Evolutionary conservation across 2,329 filamentous ascomycete genomes (phyloP), one percentile per base, ranked within the genome.

Genomic region (Ascochyta viciae-villosae): DNA sequence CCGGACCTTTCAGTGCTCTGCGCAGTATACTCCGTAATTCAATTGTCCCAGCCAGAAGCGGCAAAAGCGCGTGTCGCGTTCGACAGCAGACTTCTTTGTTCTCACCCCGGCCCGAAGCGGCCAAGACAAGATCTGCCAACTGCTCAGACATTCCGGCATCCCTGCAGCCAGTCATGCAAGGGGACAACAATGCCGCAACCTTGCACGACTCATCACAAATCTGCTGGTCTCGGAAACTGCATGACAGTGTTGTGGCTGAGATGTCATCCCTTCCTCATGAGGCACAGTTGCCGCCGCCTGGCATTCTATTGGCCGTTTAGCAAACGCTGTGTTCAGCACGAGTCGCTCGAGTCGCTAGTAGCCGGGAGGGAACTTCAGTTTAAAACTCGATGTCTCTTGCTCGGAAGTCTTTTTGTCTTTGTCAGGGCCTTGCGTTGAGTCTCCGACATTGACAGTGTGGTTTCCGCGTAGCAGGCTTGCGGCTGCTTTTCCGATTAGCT

Each of bases 51-150:
- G 67, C 66, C 70, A 67, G 61, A 70, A 69, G 66, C 67, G 71
- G 64, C 54, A 53, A 58, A 12, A 65, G 49, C 54, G 46, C 41
- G 60, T 65, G 60, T 65, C 39, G 54, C 49, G 56, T 65, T 70
- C 63, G 62, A 65, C 66, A 63, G 54, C 43, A 47, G 57, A 44
- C 66, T 75, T 72, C 73, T 75, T 76, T 75, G 72, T 76, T 71
- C 68, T 61, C 46, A 54, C 50, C 54, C 56, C 58, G 54, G 58
- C 71, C 66, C 57, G 58, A 71, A 71, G 61, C 69, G 72, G 72
- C 67, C 62, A 68, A 72, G 68, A 64, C 65, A 61, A 55, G 37
- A 58, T 58, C 61, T 57, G 60, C 64, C 62, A 54, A 58, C 57
- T 53, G 43, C 50, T 67, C 61, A 75, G 70, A 76, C 74, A 75